Base-by-base conservation (phyloP, 192 early-diverging fungal genomes). In the Backusella liffmaniae region DNA sequence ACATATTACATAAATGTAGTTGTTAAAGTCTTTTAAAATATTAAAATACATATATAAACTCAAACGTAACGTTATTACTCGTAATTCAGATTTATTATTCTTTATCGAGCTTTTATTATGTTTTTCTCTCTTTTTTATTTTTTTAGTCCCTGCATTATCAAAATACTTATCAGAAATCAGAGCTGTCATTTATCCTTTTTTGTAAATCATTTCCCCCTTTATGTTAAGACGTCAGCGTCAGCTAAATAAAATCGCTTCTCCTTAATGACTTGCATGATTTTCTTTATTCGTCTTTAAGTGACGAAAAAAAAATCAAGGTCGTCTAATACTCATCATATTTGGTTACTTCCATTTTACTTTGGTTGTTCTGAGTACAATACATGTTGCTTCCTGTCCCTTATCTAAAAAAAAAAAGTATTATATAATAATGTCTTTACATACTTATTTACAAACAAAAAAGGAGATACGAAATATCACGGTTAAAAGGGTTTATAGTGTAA, bases 1-100 rank as follows among this genome's bases (percentile, higher is more conserved):
- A 62, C 56, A 62, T 62, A 62, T 26, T 62, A 62, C 23, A 29
- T 62, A 62, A 62, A 62, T 62, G n/a, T 62, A 12, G 56, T 62
- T 62, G 56, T 62, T 62, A 62, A 62, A 62, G 56, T 62, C 26
- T 29, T 29, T 29, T 29, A 62, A 62, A 62, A 26, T 12, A 26
- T 62, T 26, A 62, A 62, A 26, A 62, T 56, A 62, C 7, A 62
- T 59, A 59, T 29, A 62, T 26, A 62, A 62, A 29, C 56, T 13
- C 23, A 29, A 29, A 29, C 8, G 3, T 26, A 62, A 13, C 12
- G 1, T 13, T 29, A 62, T 62, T 29, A 9, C 26, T 29, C 8
- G 23, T 29, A 23, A 62, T 29, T 26, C 10, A 62, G 4, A 12
- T 26, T 7, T 59, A n/a, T 56, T 56, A 59, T 59, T 59, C 21